A percentile compares a stretch with the other conserved stretches of the same genome.
Conservation (phyloP, 495 filamentous ascomycete genomes). For the Hypoxylon crocopeplum region DNA sequence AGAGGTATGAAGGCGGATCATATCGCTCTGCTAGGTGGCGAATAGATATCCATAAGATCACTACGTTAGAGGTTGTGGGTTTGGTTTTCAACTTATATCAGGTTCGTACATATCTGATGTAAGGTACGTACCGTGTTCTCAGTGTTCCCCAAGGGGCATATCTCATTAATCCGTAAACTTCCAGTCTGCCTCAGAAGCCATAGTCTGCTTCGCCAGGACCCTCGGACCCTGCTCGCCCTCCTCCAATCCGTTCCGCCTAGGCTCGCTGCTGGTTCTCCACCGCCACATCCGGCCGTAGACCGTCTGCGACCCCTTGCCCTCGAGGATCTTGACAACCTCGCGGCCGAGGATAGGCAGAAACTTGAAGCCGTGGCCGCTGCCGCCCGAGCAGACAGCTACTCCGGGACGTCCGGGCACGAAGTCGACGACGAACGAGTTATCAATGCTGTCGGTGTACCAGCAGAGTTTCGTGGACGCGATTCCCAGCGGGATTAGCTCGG, state of each 20-base stretch:
- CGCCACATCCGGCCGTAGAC: slow-evolving; percentile 44
- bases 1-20: too few species aligned
- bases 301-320: slow-evolving; percentile 35
- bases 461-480: slow-evolving; percentile 66
- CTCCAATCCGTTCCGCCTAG: slow-evolving; percentile 41
- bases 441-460: slow-evolving; percentile 73
- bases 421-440: slow-evolving; percentile 70
- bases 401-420: slow-evolving; percentile 66
- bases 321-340: slow-evolving; percentile 63
- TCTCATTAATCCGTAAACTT: slow-evolving; percentile 17
- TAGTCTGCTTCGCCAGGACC: slow-evolving; percentile 38
- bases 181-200: slow-evolving; percentile 41
- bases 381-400: slow-evolving; percentile 76
- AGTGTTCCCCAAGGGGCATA: too few species aligned
- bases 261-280: slow-evolving; percentile 31
- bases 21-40: too few species aligned
- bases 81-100: too few species aligned
- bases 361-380: slow-evolving; percentile 80
- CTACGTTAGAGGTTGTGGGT: too few species aligned
- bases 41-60: too few species aligned
- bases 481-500: slow-evolving; percentile 47
- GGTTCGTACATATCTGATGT: too few species aligned
- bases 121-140: too few species aligned
- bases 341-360: slow-evolving; percentile 81
- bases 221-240: slow-evolving; percentile 43